A percentile compares a stretch with the other conserved stretches of the same genome.
Conservation (phyloP, 2,329 filamentous ascomycete species). For the Microdochium nivale region DNA sequence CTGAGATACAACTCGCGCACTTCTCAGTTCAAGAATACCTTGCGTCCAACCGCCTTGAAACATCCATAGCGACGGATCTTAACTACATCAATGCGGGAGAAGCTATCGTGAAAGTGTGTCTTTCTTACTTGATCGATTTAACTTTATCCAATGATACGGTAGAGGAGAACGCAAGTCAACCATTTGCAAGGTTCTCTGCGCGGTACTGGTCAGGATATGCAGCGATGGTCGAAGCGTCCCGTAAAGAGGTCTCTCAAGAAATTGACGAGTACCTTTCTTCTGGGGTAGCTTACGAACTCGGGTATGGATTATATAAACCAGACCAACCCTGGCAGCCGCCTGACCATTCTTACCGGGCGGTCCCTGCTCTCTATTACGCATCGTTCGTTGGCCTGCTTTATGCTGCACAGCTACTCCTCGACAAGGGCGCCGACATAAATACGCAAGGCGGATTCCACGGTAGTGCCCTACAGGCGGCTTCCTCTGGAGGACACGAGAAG, state of each 20-base stretch:
- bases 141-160: no score
- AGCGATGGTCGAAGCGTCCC: conserved; percentile 5
- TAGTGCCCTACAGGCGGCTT: conserved; percentile 9
- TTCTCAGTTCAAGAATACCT: conserved; percentile 21
- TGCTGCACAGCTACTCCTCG: conserved; percentile 9
- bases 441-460: conserved; percentile 1
- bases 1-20: conserved; percentile 16
- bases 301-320: background rate
- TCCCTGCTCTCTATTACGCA: conserved; percentile 9
- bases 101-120: conserved; percentile 11
- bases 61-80: conserved; percentile 3
- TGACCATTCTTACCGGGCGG: background rate
- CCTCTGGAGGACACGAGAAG: conserved; percentile 3
- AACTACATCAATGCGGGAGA: conserved; percentile 4
- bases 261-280: conserved; percentile 2
- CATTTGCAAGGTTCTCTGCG: conserved; percentile 12
- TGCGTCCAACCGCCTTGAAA: conserved; percentile 9
- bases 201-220: conserved; percentile 11
- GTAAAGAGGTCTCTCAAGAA: background rate
- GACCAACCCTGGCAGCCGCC: background rate
- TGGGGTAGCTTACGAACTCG: background rate
- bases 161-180: conserved; percentile 2
- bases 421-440: conserved; percentile 9
- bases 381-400: conserved; percentile 7
- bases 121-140: conserved; percentile 13